Percentiles rank a stretch among this genome's conserved stretches.
phyloP scores from a whole-genome alignment of 2,329 filamentous ascomycete genomes.

The Hymenoscyphus occultus region DNA sequence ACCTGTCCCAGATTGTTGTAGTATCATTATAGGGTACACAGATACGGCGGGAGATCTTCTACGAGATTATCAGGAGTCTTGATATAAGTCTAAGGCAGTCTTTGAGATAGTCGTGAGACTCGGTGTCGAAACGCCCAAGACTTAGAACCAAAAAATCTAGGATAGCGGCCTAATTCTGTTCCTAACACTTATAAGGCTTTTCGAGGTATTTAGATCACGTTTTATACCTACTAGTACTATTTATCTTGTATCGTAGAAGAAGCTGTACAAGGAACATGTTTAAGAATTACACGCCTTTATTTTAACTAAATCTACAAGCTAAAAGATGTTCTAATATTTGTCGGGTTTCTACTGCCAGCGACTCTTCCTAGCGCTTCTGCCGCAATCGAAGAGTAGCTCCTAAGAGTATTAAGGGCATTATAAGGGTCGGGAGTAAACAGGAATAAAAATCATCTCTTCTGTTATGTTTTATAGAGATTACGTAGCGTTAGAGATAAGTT shows the following conservation, averaged over 20 bases:
- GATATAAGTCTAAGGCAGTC: not conserved
- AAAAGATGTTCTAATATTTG: not conserved
- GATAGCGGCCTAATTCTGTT: not conserved
- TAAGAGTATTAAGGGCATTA: not conserved
- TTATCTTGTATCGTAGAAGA: not conserved
- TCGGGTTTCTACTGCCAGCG: not conserved
- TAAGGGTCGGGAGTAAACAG: not conserved
- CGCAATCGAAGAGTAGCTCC: not conserved
- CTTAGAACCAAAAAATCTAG: not conserved
- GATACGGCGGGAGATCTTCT: not conserved
- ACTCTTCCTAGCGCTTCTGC: not conserved
- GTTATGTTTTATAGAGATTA: not conserved
- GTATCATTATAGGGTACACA: not conserved
- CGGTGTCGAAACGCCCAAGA: not conserved
- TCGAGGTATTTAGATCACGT: not conserved
- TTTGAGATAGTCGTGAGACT: not conserved
- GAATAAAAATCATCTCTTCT: not conserved
- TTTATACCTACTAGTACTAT: not conserved
- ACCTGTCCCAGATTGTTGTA: not conserved
- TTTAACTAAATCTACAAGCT: slow-evolving; percentile 1
- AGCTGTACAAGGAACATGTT: not conserved
- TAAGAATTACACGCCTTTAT: not conserved
- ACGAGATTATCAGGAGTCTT: not conserved
- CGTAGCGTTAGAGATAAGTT: not conserved
- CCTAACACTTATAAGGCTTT: not conserved